Base-by-base conservation (phyloP, 495 filamentous ascomycete species). In the Penicillium pancosmium region DNA sequence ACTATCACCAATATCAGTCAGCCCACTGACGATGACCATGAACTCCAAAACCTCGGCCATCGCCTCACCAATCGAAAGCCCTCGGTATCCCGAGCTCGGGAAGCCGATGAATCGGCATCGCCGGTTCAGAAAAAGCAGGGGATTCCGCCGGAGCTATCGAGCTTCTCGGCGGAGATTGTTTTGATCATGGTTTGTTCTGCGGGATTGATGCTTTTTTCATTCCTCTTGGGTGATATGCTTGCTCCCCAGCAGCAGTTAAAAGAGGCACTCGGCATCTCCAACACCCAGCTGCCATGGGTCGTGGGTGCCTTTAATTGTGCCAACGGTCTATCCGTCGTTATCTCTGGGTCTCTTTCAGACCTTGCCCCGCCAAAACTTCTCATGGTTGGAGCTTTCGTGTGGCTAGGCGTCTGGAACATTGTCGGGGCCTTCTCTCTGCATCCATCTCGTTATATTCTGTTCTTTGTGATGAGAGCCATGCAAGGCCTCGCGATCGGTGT, bases 331-430 rank as follows among this genome's bases (percentile, higher is more conserved):
- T 77, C 77, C 0, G 78, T 80, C 21, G 72, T 79, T 9, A 61
- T 79, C 7, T 73, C 75, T 6, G 78, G 77, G 4, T 75, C 74
- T 16, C 56, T 80, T 12, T 70, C 77, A 16, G 78, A 81, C 50
- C 58, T 81, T 3, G 67, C 65, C 5, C 59, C 76, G 3, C 78
- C 78, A 1, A 80, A 73, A 38, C 61, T 57, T 6, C 59, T 81
- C 8, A 75, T 78, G 62, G 65, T 79, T 1, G 67, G 67, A 9
- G 76, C 74, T 9, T 79, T 81, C 60, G 58, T 58, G 8, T 79
- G 77, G 75, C 65, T 75, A 6, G 61, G 68, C 0, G 63, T 69
- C 0, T 80, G 76, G 78, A 77, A 79, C 25, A 53, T 68, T 10
- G 63, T 81, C 13, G 71, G 74, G 0, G 74, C 59, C 1, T 76